Base-by-base conservation (phyloP, 2,329 filamentous ascomycete genomes). In the Rutstroemia sp. region DNA sequence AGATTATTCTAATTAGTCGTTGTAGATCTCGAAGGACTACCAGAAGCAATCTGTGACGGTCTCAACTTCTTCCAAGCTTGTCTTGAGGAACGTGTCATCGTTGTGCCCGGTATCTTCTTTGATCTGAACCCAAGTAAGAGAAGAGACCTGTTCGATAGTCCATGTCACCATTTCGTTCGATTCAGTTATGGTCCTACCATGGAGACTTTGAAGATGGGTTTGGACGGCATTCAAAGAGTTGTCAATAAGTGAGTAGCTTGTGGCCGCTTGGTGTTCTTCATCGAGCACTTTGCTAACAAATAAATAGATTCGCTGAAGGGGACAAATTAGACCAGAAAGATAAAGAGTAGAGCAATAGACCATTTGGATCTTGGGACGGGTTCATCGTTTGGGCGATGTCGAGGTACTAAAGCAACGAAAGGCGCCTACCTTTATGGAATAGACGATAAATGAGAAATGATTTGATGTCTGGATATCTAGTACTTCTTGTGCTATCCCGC, bases 41-140 rank as follows among this genome's bases (percentile, higher is more conserved):
- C 92, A 0, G 80, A 80, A n/a, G 81, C 84, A 60, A 95, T 97
- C 71, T 86, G 88, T 58, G 92, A 97, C 70, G 92, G 92, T 8
- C 77, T 97, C 67, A 96, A 95, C 76, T 97, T 97, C 80, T 96
- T 97, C 83, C 84, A 94, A 71, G 91, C 91, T 30, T 94, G 94
- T 69, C 76, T 97, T 46, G 84, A 88, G 68, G 91, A 96, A 77
- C 95, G 95, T 79, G 89, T 95, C 63, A 96, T 96, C 68, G 91
- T 96, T 17, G 92, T 97, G 4, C 92, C 92, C 0, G 92, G 92
- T 58, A 97, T 97, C 72, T 97, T 97, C 80, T 97, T 97, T 71
- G 92, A 97, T 68, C 74, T 97, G 62, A 97, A 97, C 75, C 92
- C 92, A 4, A 87, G 88, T 38, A 87, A 90, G 71, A 81, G 92